Conservation (phyloP, 768 basidiomycete genomes). For the Cubamyces lactineus region DNA sequence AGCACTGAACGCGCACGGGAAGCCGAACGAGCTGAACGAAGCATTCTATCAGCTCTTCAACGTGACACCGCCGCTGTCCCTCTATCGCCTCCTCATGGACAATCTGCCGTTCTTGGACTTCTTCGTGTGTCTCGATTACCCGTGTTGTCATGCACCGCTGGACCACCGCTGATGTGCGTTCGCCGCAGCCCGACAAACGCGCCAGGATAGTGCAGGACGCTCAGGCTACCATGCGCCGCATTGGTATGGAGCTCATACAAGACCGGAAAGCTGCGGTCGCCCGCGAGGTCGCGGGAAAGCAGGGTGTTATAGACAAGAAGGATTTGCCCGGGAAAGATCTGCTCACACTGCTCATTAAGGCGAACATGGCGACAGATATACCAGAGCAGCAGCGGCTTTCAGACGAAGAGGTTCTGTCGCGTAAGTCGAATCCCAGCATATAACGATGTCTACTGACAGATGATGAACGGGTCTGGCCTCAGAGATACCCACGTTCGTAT, state of each 20-base stretch:
- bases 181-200: conserved; percentile 16
- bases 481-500: conserved; percentile 23
- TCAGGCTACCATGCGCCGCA: conserved; percentile 30
- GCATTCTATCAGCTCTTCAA: conserved; percentile 36
- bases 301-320: conserved; percentile 40
- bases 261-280: conserved; percentile 40
- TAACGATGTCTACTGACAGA: neutral
- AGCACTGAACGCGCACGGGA: conserved; percentile 30
- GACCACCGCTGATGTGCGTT: neutral
- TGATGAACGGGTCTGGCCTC: neutral
- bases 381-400: conserved; percentile 56
- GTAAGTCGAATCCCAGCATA: conserved; percentile 37
- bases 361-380: conserved; percentile 65
- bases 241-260: conserved; percentile 35
- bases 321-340: conserved; percentile 51
- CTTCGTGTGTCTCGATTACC: conserved; percentile 20
- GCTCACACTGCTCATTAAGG: conserved; percentile 59
- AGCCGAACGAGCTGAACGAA: conserved; percentile 35
- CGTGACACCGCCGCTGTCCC: neutral
- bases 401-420: conserved; percentile 62
- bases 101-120: conserved; percentile 32
- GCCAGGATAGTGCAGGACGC: conserved; percentile 12
- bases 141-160: neutral
- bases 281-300: neutral
- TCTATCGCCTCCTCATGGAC: conserved; percentile 3